A percentile compares a stretch with the other conserved stretches of the same genome.
phyloP scores from a whole-genome alignment of 352 stramenopile species.

The Phytophthora ramorum region DNA sequence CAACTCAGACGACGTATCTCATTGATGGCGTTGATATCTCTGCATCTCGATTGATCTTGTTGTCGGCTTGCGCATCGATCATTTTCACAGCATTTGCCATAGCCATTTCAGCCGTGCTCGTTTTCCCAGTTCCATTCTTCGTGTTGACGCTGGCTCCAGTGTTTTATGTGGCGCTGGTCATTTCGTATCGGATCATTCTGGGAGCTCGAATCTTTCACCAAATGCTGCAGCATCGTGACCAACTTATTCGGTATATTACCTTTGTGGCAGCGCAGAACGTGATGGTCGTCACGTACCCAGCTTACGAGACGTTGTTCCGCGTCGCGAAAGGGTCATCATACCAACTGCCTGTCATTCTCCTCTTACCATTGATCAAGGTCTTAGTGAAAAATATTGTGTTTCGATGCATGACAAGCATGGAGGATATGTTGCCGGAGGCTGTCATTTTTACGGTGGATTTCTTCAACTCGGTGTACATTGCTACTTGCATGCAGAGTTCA shows the following conservation, averaged over 20 bases:
- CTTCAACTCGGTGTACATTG: slow-evolving; percentile 36
- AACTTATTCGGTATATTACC: slow-evolving; percentile 12
- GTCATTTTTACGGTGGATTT: slow-evolving; percentile 37
- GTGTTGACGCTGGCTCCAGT: slow-evolving; percentile 15
- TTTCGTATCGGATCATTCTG: slow-evolving; percentile 22
- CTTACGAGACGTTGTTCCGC: slow-evolving; percentile 28
- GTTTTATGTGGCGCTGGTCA: slow-evolving; percentile 23
- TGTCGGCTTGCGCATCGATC: slow-evolving; percentile 5
- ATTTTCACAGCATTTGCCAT: slow-evolving; percentile 13
- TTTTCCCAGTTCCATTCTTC: slow-evolving; percentile 31
- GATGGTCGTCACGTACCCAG: slow-evolving; percentile 24
- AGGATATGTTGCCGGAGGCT: slow-evolving; percentile 28
- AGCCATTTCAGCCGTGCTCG: slow-evolving; percentile 9
- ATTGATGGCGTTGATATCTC: slow-evolving; percentile 12
- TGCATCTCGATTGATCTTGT: neutral
- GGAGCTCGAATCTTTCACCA: slow-evolving; percentile 6
- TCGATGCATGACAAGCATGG: slow-evolving; percentile 7
- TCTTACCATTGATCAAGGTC: slow-evolving; percentile 39
- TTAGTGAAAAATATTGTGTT: slow-evolving; percentile 32
- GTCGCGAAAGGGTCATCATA: slow-evolving; percentile 9
- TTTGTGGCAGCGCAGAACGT: slow-evolving; percentile 16
- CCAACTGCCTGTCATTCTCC: slow-evolving; percentile 17
- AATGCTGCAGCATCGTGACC: slow-evolving; percentile 12
- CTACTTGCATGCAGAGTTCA: slow-evolving; percentile 30
- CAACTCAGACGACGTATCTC: slow-evolving; percentile 15